Percentiles rank a stretch among this genome's conserved stretches.
Conservation (phyloP, 352 stramenopile genomes). For the Bremia lactucae region DNA sequence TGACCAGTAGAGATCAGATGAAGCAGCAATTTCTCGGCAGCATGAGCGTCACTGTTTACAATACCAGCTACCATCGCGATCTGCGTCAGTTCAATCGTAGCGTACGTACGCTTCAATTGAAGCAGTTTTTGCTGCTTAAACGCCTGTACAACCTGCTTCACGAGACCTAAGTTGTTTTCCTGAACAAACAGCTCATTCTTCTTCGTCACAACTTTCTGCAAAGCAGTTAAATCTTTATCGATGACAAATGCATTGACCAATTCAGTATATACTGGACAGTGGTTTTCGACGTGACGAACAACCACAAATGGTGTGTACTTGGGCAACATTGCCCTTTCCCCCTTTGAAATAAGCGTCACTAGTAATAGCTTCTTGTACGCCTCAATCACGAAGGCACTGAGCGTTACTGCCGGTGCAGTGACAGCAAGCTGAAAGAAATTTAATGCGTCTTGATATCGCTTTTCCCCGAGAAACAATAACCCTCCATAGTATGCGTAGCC, state of each 20-base stretch:
- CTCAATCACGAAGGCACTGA: slow-evolving; percentile 75
- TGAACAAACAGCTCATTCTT: slow-evolving; percentile 39
- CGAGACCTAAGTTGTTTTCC: slow-evolving; percentile 65
- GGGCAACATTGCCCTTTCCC: slow-evolving; percentile 41
- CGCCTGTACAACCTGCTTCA: slow-evolving; percentile 59
- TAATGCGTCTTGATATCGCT: slow-evolving; percentile 62
- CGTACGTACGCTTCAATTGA: slow-evolving; percentile 68
- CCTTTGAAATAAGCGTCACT: slow-evolving; percentile 46
- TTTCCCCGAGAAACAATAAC: slow-evolving; percentile 60
- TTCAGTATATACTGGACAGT: slow-evolving; percentile 51
- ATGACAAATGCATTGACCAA: slow-evolving; percentile 43
- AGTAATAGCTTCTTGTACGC: slow-evolving; percentile 79
- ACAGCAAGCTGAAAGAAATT: slow-evolving; percentile 66
- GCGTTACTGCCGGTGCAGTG: slow-evolving; percentile 52
- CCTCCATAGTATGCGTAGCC: slow-evolving; percentile 81
- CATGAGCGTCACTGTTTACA: slow-evolving; percentile 18
- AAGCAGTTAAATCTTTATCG: slow-evolving; percentile 25
- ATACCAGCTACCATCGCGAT: slow-evolving; percentile 42
- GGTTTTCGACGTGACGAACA: slow-evolving; percentile 51
- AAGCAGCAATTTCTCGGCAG: slow-evolving; percentile 55
- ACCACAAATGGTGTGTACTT: slow-evolving; percentile 80
- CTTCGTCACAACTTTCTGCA: slow-evolving; percentile 26
- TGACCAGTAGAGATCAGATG: slow-evolving; percentile 38
- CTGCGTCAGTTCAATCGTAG: slow-evolving; percentile 57
- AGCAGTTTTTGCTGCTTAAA: slow-evolving; percentile 65